phyloP scores from a whole-genome alignment of 495 filamentous ascomycete species.

The Daldinia childiae region DNA sequence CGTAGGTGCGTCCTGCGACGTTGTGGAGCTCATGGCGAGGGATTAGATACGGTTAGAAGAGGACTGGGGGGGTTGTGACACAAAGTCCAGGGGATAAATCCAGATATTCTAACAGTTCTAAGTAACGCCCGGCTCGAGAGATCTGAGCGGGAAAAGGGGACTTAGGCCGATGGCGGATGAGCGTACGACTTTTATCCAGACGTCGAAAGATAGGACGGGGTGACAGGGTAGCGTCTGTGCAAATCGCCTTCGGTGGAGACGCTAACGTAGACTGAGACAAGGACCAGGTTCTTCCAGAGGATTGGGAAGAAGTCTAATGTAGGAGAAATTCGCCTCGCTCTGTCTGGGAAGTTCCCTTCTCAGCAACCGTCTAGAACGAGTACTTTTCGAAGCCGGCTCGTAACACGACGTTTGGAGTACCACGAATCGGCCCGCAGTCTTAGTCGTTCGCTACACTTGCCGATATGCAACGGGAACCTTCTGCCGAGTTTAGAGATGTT shows the following conservation, averaged over 20 bases:
- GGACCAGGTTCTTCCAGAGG: constrained; percentile 42
- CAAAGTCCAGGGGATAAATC: constrained; percentile 1
- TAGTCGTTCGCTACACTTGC: constrained; percentile 22
- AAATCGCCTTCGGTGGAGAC: constrained; percentile 42
- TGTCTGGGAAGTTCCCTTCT: constrained; percentile 7
- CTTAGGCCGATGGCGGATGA: constrained; percentile 32
- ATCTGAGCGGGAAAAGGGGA: constrained; percentile 14
- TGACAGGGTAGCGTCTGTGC: constrained; percentile 37
- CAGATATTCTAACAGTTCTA: constrained; percentile 4
- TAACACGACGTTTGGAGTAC: constrained; percentile 18
- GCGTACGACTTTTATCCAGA: constrained; percentile 33
- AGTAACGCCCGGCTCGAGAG: constrained; percentile 17
- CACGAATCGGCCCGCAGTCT: constrained; percentile 29
- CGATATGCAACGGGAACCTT: constrained; percentile 21
- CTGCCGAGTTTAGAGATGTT: constrained; percentile 14
- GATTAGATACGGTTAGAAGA: constrained; percentile 9
- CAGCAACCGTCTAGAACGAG: constrained; percentile 25
- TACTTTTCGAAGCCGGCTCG: constrained; percentile 8
- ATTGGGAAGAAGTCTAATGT: constrained; percentile 39
- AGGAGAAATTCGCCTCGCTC: constrained; percentile 26
- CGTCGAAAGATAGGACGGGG: constrained; percentile 29
- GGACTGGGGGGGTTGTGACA: constrained; percentile 17
- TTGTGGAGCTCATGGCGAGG: constrained; percentile 38
- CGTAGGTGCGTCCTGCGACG: constrained; percentile 26
- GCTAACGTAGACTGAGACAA: constrained; percentile 36